phyloP scores from a whole-genome alignment of 306 rosid species.

The Hippophae rhamnoides region DNA sequence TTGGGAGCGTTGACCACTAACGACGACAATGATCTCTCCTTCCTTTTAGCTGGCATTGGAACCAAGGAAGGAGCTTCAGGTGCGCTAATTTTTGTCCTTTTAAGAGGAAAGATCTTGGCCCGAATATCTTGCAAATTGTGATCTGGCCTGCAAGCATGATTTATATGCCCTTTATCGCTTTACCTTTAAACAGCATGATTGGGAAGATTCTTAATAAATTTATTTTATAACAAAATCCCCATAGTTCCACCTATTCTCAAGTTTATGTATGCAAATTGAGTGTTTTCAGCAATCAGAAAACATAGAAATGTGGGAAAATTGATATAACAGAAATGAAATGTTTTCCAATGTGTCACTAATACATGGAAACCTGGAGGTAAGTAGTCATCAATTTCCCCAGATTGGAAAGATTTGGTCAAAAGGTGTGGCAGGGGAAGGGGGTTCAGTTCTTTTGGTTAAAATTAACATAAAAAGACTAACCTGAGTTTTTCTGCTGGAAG shows the following conservation, averaged over 20 bases:
- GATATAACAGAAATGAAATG: no score
- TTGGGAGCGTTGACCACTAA: conserved; percentile 83
- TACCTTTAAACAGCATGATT: neutral
- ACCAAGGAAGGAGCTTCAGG: conserved; percentile 54
- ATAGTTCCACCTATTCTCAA: no score
- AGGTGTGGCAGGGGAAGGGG: neutral
- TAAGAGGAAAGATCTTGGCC: conserved; percentile 72
- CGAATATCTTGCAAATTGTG: conserved; percentile 95
- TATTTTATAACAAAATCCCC: no score
- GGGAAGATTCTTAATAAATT: no score
- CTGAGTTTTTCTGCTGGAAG: conserved; percentile 88
- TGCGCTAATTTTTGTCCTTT: conserved; percentile 42
- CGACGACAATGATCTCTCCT: conserved; percentile 91
- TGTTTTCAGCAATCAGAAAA: no score
- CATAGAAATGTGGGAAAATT: no score
- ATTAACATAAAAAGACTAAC: conserved; percentile 20
- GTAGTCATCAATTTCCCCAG: no score
- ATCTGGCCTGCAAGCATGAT: conserved; percentile 66
- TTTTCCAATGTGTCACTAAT: no score
- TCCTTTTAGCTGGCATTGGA: conserved; percentile 69
- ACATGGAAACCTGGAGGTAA: no score
- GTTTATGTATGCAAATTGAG: no score
- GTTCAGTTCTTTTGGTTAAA: neutral
- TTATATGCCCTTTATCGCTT: neutral
- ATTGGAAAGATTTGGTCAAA: neutral